These are phyloP conservation scores for Colletotrichum tabaci DNA, from an alignment of 2,329 filamentous ascomycete species.

Conservation along the genomic window DNA sequence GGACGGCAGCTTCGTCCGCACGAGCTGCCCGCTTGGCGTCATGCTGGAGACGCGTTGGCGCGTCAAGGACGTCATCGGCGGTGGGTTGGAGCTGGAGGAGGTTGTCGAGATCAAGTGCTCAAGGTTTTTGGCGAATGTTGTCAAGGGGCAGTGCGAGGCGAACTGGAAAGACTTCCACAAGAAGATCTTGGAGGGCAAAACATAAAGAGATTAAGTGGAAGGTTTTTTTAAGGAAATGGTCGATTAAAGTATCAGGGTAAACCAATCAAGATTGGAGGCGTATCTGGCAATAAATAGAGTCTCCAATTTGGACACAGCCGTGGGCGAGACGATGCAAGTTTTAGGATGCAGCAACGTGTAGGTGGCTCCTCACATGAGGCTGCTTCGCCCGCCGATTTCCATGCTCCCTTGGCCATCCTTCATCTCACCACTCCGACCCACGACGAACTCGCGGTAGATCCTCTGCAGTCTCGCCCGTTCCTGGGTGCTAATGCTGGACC, in stretches of 20 bases:
- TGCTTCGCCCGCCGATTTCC: constrained; percentile 93
- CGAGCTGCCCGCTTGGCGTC: constrained; percentile 65
- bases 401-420: constrained; percentile 91
- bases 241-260: background rate
- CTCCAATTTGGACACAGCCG: background rate
- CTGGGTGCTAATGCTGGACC: constrained; percentile 85
- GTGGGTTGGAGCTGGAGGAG: constrained; percentile 62
- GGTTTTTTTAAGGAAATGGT: background rate
- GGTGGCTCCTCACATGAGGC: constrained; percentile 79
- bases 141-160: constrained; percentile 66
- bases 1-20: constrained; percentile 66
- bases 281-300: constrained; percentile 18
- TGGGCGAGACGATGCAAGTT: background rate
- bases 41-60: constrained; percentile 69
- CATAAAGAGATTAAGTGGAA: background rate
- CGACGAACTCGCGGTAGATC: constrained; percentile 95
- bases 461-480: constrained; percentile 81
- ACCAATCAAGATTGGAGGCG: background rate
- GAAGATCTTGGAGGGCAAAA: constrained; percentile 56
- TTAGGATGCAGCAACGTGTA: background rate
- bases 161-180: constrained; percentile 66
- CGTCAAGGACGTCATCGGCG: constrained; percentile 49
- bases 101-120: constrained; percentile 66
- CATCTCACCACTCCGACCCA: constrained; percentile 95
- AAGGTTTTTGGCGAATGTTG: constrained; percentile 62